A percentile compares a stretch with the other conserved stretches of the same genome.
These are phyloP conservation scores for Phialophora verrucosa DNA, from an alignment of 2,329 filamentous ascomycete species.

Conservation along the genomic window DNA sequence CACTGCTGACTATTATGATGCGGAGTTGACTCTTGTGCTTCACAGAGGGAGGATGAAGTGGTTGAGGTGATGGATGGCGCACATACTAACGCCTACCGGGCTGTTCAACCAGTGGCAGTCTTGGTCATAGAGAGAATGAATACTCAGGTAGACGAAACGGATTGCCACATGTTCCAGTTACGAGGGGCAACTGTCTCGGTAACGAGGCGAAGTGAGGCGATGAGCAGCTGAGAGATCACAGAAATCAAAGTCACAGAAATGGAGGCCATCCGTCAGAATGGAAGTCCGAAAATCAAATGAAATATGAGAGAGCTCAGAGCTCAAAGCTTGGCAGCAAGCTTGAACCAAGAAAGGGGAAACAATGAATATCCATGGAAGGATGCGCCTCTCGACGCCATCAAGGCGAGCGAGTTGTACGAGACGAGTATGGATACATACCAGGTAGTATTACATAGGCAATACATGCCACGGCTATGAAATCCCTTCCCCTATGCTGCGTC, in stretches of 20 bases:
- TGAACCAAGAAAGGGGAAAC: no score
- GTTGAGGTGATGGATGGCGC: background rate
- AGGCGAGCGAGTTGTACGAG: background rate
- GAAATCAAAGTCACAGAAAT: background rate
- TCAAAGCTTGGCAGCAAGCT: no score
- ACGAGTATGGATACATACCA: background rate
- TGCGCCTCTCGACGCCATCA: no score
- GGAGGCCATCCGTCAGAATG: background rate
- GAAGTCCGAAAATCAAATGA: background rate
- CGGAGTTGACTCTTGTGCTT: background rate
- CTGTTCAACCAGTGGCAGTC: background rate
- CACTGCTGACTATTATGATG: background rate
- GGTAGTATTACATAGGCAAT: background rate
- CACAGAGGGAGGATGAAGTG: background rate
- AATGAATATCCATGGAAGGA: no score
- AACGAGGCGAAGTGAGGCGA: background rate
- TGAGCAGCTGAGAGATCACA: background rate
- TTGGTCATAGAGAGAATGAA: background rate
- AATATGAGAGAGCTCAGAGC: no score
- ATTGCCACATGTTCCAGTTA: background rate
- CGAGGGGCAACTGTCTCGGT: background rate
- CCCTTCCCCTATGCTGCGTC: background rate
- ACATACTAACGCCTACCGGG: background rate
- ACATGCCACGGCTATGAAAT: background rate
- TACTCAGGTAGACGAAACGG: background rate